These are phyloP conservation scores for Monosporascus sp. DNA, from an alignment of 2,329 filamentous ascomycete genomes.

Conservation along the genomic window DNA sequence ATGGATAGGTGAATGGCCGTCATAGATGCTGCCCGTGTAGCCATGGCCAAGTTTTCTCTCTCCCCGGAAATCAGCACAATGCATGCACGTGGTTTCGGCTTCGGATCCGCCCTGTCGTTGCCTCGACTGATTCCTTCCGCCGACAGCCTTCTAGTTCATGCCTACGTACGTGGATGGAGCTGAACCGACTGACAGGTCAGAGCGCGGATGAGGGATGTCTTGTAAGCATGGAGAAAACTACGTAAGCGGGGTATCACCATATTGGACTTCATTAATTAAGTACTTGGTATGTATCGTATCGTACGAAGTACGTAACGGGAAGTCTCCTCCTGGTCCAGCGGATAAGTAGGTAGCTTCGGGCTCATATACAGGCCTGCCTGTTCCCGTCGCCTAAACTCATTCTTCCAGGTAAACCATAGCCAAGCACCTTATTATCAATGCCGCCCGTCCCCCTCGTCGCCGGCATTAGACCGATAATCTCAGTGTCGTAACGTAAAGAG, in stretches of 20 bases:
- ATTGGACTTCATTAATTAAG: no score
- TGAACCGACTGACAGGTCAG: not conserved
- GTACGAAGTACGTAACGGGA: no score
- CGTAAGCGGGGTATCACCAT: no score
- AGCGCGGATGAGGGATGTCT: no score
- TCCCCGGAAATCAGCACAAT: no score
- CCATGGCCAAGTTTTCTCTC: no score
- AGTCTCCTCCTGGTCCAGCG: no score
- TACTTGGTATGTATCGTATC: no score
- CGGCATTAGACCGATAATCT: not conserved
- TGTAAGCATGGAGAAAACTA: not conserved
- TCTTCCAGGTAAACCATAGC: not conserved
- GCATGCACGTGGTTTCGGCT: no score
- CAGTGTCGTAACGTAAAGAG: not conserved
- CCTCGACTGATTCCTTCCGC: not conserved
- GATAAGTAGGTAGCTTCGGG: no score
- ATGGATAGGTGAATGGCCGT: not conserved
- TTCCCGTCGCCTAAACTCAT: not conserved
- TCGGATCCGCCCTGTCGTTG: not conserved
- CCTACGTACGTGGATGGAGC: not conserved
- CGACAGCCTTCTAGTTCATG: not conserved
- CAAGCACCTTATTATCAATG: not conserved
- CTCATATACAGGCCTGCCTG: not conserved
- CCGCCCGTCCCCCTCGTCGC: not conserved
- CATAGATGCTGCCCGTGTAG: not conserved